Base-by-base conservation (phyloP, 2,329 filamentous ascomycete genomes). In the Aspergillus transmontanensis region DNA sequence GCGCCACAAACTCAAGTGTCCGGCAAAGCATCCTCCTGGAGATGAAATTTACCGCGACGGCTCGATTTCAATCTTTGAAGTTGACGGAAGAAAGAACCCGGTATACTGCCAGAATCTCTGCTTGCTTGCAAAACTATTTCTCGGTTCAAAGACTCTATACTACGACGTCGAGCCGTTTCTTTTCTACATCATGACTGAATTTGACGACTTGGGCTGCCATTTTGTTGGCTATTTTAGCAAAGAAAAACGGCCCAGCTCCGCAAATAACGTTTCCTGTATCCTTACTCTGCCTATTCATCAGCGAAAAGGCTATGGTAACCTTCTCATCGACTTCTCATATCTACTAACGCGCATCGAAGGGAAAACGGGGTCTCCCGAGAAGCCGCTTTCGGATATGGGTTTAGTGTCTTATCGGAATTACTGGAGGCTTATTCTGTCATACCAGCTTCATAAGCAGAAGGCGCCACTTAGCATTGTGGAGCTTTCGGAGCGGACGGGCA, bases 211-310 rank as follows among this genome's bases (percentile, higher is more conserved):
- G 71, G 95, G 95, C 16, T 95, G 91, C 72, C 95, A 98, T 74
- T 86, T 99, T 57, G 92, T 99, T n/a, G 95, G 95, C n/a, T 99
- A 97, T 76, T 99, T 99, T 78, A 98, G 95, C 57, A 99, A 99
- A 77, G 95, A 99, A 80, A 99, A 99, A 80, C 86, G 96, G 50
- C 90, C 93, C 2, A 94, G 92, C 77, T 96, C 93, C 65, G 90
- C 94, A 71, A 98, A 99, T 78, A 99, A 99, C 68, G 95, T 99
- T 55, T 97, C 93, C 10, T 99, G 95, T 78, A 99, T 99, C 70
- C 82, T 99, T 55, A 97, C 96, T 4, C 82, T 99, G 45, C 95
- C 95, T 0, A 97, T 98, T 60, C 95, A 98, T 75, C 94, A 97
- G 80, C 90, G 96, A 60, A 97, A 97, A 77, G 95, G 95, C 62